These are phyloP conservation scores for Medicago truncatula DNA, from an alignment of 306 rosid species.

Conservation along the genomic window MtrunA17r5.0-ANR NC_053042.1:40151501-40152000, in stretches of 20 bases:
- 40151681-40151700: conserved; percentile 40
- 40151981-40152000: too few relatives aligned
- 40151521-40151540: neutral
- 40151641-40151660: conserved; percentile 63
- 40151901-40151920: too few relatives aligned
- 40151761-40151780: conserved; percentile 10
- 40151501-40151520: neutral
- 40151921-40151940: too few relatives aligned
- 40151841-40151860: too few relatives aligned
- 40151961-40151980: too few relatives aligned
- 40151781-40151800: neutral
- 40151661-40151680: conserved; percentile 65
- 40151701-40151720: neutral
- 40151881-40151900: too few relatives aligned
- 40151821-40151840: neutral
- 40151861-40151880: too few relatives aligned
- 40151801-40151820: neutral
- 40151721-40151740: neutral
- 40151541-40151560: neutral
- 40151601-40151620: conserved; percentile 75
- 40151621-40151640: conserved; percentile 62
- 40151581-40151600: conserved; percentile 48
- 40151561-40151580: conserved; percentile 4
- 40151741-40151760: neutral
- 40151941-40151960: too few relatives aligned